Evolutionary conservation across 139 green algal genomes (phyloP).

Genomic region (Monoraphidium neglectum): DNA sequence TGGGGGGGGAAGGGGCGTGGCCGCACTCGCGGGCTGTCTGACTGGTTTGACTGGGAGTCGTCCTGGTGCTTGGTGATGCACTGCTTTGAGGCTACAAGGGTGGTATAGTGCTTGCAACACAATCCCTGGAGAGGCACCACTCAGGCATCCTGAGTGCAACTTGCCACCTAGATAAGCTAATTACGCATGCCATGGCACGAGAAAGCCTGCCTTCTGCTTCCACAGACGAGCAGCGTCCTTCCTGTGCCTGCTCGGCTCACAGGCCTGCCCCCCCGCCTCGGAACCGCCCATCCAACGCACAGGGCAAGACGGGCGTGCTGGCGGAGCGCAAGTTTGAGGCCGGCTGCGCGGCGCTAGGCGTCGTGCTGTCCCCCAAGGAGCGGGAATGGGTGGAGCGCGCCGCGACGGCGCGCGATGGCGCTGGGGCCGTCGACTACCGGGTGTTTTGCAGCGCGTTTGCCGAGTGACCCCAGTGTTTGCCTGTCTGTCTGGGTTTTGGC

Average conservation of each 20-base stretch:
- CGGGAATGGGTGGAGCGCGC: constrained; percentile 22
- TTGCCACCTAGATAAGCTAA: too few relatives aligned
- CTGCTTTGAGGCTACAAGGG: too few relatives aligned
- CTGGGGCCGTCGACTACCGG: neutral
- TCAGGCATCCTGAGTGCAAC: too few relatives aligned
- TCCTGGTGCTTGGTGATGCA: too few relatives aligned
- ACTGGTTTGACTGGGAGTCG: neutral
- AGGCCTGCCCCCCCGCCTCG: too few relatives aligned
- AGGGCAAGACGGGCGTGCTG: constrained; percentile 5
- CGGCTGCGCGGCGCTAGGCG: constrained; percentile 56
- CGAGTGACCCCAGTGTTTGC: too few relatives aligned
- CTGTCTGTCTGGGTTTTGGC: too few relatives aligned
- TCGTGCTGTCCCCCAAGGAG: constrained; percentile 60
- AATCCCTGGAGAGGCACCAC: too few relatives aligned
- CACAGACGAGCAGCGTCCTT: neutral
- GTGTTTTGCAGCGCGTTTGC: neutral
- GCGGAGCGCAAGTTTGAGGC: constrained; percentile 21
- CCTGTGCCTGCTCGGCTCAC: neutral
- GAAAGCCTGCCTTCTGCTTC: neutral
- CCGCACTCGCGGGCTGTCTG: neutral
- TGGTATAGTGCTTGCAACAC: too few relatives aligned
- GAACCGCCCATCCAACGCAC: neutral
- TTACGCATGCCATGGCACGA: too few relatives aligned
- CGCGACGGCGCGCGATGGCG: constrained; percentile 4
- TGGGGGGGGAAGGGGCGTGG: neutral